Conservation (phyloP, 352 stramenopile species). For the Pythium monospermum region DNA sequence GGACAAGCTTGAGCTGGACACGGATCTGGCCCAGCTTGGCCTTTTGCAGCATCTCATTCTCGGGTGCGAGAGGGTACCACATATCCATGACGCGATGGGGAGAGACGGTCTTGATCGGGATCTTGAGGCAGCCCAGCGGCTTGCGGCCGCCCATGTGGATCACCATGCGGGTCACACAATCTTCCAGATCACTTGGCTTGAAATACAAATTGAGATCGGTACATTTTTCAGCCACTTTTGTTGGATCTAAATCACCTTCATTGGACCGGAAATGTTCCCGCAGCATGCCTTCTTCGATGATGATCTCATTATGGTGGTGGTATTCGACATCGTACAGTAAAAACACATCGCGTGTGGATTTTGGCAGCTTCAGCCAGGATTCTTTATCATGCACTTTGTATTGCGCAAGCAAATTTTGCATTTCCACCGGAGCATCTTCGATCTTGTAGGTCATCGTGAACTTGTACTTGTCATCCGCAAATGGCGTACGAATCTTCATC, state of each 20-base stretch:
- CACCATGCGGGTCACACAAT: slow-evolving; percentile 57
- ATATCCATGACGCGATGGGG: slow-evolving; percentile 49
- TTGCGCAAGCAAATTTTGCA: slow-evolving; percentile 31
- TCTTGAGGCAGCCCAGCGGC: slow-evolving; percentile 54
- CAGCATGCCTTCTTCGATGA: slow-evolving; percentile 56
- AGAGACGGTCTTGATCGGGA: slow-evolving; percentile 59
- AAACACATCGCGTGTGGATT: slow-evolving; percentile 49
- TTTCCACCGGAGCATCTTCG: slow-evolving; percentile 24
- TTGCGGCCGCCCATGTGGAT: slow-evolving; percentile 36
- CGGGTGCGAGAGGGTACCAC: slow-evolving; percentile 59
- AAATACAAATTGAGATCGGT: slow-evolving; percentile 64
- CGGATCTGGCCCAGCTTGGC: slow-evolving; percentile 50
- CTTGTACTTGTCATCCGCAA: slow-evolving; percentile 39
- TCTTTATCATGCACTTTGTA: slow-evolving; percentile 54
- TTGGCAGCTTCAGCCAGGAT: slow-evolving; percentile 45
- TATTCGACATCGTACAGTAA: slow-evolving; percentile 73
- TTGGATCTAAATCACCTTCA: slow-evolving; percentile 50
- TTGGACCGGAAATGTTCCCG: slow-evolving; percentile 49
- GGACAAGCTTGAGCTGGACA: slow-evolving; percentile 39
- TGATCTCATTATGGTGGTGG: slow-evolving; percentile 44
- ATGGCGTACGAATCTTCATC: slow-evolving; percentile 49
- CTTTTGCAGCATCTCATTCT: slow-evolving; percentile 68
- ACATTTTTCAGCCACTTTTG: slow-evolving; percentile 52
- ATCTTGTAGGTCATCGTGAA: slow-evolving; percentile 39
- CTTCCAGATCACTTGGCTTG: slow-evolving; percentile 54